phyloP scores from a whole-genome alignment of 2,329 filamentous ascomycete genomes.

The Mycosphaerella arachidis region DNA sequence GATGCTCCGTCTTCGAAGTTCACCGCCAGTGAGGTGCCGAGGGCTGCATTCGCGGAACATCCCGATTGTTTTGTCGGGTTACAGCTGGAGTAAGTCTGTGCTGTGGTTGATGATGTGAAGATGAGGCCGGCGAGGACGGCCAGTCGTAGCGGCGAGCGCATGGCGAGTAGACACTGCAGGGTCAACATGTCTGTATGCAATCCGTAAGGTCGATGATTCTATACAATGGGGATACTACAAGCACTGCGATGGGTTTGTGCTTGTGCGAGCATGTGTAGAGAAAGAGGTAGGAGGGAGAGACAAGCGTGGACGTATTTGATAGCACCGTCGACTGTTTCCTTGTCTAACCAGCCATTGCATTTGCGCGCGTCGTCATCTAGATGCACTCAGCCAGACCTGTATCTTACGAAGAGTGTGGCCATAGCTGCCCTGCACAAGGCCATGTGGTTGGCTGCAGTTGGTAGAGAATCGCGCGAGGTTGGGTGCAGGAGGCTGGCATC shows the following conservation, averaged over 20 bases:
- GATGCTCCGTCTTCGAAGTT: slow-evolving; percentile 78
- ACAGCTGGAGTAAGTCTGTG: slow-evolving; percentile 54
- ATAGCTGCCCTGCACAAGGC: not conserved
- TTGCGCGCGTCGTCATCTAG: slow-evolving; percentile 9
- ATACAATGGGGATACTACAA: slow-evolving; percentile 3
- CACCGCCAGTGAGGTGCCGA: slow-evolving; percentile 76
- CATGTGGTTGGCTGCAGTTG: slow-evolving; percentile 2
- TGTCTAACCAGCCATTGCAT: slow-evolving; percentile 5
- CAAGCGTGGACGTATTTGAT: slow-evolving; percentile 6
- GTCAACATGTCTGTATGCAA: slow-evolving; percentile 21
- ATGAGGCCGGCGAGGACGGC: slow-evolving; percentile 36
- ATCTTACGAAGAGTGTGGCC: not conserved
- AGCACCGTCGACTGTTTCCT: not conserved
- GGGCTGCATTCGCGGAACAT: slow-evolving; percentile 72
- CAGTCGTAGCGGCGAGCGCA: slow-evolving; percentile 33
- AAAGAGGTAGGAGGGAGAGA: slow-evolving; percentile 4
- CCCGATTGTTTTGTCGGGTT: slow-evolving; percentile 51
- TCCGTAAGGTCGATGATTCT: not conserved
- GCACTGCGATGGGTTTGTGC: not conserved
- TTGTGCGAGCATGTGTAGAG: slow-evolving; percentile 1
- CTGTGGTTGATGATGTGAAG: slow-evolving; percentile 37
- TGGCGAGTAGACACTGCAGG: slow-evolving; percentile 27
- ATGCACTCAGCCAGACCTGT: not conserved
- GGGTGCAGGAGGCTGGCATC: not conserved
- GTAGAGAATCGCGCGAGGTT: not conserved